Percentiles rank a stretch among this genome's conserved stretches.
phyloP scores from a whole-genome alignment of 202 grass and related monocot genomes.

The Dendrocalamus latiflorus region DNA sequence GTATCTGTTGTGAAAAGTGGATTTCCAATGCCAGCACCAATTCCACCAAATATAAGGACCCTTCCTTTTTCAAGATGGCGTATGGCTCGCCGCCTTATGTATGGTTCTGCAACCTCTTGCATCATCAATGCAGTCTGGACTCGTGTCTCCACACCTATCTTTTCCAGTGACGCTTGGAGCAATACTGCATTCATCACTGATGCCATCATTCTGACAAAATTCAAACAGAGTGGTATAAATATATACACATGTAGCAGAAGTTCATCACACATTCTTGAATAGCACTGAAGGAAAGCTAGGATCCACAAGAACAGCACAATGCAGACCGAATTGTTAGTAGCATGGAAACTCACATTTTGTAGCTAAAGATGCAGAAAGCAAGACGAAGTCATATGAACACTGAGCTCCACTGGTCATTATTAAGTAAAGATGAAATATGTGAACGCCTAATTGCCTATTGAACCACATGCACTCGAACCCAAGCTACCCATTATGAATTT shows the following conservation, averaged over 20 bases:
- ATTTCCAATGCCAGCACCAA: slow-evolving; percentile 61
- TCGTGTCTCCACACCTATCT: slow-evolving; percentile 75
- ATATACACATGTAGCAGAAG: background rate
- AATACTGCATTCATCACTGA: slow-evolving; percentile 90
- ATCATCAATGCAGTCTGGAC: slow-evolving; percentile 77
- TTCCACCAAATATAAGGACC: slow-evolving; percentile 85
- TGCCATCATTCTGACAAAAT: slow-evolving; percentile 80
- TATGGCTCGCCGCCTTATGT: slow-evolving; percentile 78
- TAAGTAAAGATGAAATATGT: background rate
- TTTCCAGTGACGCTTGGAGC: slow-evolving; percentile 91
- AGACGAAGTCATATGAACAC: too few relatives aligned
- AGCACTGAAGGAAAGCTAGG: slow-evolving; percentile 8
- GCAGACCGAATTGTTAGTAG: background rate
- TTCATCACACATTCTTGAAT: slow-evolving; percentile 1
- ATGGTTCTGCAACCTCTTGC: slow-evolving; percentile 90
- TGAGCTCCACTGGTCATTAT: background rate
- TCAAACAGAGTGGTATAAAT: background rate
- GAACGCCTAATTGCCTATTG: background rate
- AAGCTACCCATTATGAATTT: slow-evolving; percentile 7
- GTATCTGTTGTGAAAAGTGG: slow-evolving; percentile 80
- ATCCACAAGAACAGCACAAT: background rate
- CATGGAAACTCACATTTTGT: too few relatives aligned
- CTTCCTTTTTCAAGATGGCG: slow-evolving; percentile 89
- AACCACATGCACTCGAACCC: background rate
- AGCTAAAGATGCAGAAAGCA: too few relatives aligned